Percentiles rank a stretch among this genome's conserved stretches.
Evolutionary conservation across 495 filamentous ascomycete genomes (phyloP).

Genomic region (Bacidia gigantensis): DNA sequence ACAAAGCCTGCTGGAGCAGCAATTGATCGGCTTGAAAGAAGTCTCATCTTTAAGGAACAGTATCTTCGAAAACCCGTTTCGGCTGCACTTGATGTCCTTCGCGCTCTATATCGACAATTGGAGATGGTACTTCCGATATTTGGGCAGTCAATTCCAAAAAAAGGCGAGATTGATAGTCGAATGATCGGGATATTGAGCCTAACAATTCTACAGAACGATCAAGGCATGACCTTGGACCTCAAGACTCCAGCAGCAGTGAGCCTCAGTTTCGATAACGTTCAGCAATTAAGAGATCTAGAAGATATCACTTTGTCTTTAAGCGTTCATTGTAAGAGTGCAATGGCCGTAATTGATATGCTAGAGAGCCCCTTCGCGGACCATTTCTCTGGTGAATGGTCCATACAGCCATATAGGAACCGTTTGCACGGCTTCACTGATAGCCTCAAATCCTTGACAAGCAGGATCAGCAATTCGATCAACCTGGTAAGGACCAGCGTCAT

Average conservation of each 20-base stretch:
- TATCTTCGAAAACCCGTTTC: conserved; percentile 6
- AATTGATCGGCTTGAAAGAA: conserved; percentile 3
- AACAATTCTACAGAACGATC: conserved; percentile 9
- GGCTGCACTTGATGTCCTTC: conserved; percentile 15
- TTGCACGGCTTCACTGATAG: conserved; percentile 3
- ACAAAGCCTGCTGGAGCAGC: conserved; percentile 8
- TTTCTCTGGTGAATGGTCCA: conserved; percentile 4
- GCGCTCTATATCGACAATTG: conserved; percentile 15
- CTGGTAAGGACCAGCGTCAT: not conserved
- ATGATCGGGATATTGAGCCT: too few relatives aligned
- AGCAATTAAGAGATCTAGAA: conserved; percentile 7
- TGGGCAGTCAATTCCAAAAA: conserved; percentile 13
- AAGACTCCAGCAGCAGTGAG: conserved; percentile 5
- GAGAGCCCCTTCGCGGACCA: too few relatives aligned
- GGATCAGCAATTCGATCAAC: conserved; percentile 8
- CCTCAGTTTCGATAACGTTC: conserved; percentile 7
- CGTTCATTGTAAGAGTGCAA: conserved; percentile 6
- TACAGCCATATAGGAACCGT: not conserved
- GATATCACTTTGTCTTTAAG: conserved; percentile 8
- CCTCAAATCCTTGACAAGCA: not conserved
- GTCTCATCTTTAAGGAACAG: not conserved
- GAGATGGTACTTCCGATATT: conserved; percentile 17
- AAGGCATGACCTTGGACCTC: conserved; percentile 7
- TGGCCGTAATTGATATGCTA: not conserved
- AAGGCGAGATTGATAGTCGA: conserved; percentile 3